A percentile compares a stretch with the other conserved stretches of the same genome.
These are phyloP conservation scores for Septoria linicola DNA, from an alignment of 2,329 filamentous ascomycete genomes.

Conservation along the genomic window DNA sequence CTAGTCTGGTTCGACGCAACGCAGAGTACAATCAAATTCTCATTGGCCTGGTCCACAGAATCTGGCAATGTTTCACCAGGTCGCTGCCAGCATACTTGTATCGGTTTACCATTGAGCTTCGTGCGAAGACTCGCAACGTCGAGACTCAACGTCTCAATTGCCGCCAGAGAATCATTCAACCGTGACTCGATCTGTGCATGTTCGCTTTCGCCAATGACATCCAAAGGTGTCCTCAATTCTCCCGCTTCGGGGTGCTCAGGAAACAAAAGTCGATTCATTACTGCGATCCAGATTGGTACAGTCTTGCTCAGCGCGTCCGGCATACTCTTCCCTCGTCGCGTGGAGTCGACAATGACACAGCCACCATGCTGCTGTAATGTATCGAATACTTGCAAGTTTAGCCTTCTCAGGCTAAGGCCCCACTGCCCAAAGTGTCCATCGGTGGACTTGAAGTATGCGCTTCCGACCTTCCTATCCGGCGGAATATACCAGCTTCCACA, in stretches of 20 bases:
- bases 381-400: conserved; percentile 79
- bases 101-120: conserved; percentile 63
- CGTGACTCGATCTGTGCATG: conserved; percentile 71
- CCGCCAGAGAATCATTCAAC: conserved; percentile 57
- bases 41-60: conserved; percentile 38
- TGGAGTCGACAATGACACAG: conserved; percentile 82
- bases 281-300: conserved; percentile 87
- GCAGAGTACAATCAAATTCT: conserved; percentile 74
- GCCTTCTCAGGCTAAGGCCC: conserved; percentile 78
- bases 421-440: conserved; percentile 91
- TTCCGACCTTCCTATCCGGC: conserved; percentile 63
- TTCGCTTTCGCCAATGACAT: conserved; percentile 71
- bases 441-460: conserved; percentile 96
- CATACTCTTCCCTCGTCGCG: conserved; percentile 88
- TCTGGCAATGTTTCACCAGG: conserved; percentile 57
- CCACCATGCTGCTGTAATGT: conserved; percentile 67
- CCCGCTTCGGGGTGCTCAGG: conserved; percentile 53
- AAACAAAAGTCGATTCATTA: conserved; percentile 78
- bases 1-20: conserved; percentile 77
- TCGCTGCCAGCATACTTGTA: conserved; percentile 78
- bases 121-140: conserved; percentile 55
- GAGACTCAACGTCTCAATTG: conserved; percentile 60
- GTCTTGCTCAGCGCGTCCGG: conserved; percentile 94
- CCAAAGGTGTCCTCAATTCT: conserved; percentile 67
- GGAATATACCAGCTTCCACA: conserved; percentile 94